A percentile compares a stretch with the other conserved stretches of the same genome.
Evolutionary conservation across 805 yeast genomes (phyloP).

Genomic region (Saccharomycopsis lassenensis): DNA sequence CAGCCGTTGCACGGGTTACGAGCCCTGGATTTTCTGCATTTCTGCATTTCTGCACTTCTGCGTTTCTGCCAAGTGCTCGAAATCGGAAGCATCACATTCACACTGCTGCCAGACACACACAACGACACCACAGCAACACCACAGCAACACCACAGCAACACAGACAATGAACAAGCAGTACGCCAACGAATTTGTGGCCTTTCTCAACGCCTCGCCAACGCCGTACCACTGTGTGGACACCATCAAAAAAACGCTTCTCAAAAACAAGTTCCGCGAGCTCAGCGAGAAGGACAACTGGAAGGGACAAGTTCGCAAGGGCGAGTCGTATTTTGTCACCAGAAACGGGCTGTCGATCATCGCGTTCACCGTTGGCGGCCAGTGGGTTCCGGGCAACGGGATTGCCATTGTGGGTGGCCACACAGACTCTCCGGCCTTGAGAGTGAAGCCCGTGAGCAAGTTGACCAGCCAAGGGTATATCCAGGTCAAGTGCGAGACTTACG

Average conservation of each 20-base stretch:
- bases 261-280: constrained; percentile 64
- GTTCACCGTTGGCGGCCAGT: constrained; percentile 65
- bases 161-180: constrained; percentile 20
- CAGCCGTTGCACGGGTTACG: too few relatives aligned
- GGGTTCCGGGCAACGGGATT: constrained; percentile 68
- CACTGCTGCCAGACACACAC: too few relatives aligned
- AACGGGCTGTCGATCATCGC: constrained; percentile 86
- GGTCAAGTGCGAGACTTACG: constrained; percentile 89
- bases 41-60: too few relatives aligned
- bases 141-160: too few relatives aligned
- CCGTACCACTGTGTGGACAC: constrained; percentile 87
- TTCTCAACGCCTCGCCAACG: constrained; percentile 78
- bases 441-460: constrained; percentile 77
- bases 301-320: constrained; percentile 38
- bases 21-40: too few relatives aligned
- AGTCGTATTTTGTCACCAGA: constrained; percentile 78
- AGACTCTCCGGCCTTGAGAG: constrained; percentile 81
- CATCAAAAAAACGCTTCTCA: constrained; percentile 41
- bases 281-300: constrained; percentile 67
- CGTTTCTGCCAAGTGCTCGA: too few relatives aligned
- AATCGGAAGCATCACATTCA: too few relatives aligned
- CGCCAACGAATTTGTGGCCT: constrained; percentile 47
- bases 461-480: constrained; percentile 68
- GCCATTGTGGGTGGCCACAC: constrained; percentile 95
- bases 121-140: too few relatives aligned